Percentiles rank a stretch among this genome's conserved stretches.
Evolutionary conservation across 1,284 basidiomycete genomes (phyloP).

Genomic region (Kalmanozyma brasiliensis): DNA sequence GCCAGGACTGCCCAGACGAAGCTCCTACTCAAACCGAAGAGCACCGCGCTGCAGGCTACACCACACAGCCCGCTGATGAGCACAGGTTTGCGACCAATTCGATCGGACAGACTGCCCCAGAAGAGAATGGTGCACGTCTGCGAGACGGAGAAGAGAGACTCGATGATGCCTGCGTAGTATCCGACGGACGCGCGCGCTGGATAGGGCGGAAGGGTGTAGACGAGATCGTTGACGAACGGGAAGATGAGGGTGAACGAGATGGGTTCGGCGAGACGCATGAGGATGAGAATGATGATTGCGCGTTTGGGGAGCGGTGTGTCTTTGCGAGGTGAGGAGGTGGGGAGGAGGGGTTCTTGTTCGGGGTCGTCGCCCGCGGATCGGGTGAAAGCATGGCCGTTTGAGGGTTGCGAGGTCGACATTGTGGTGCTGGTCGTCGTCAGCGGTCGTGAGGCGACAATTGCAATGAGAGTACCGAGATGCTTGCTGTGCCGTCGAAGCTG

Average conservation of each 20-base stretch:
- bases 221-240: slow-evolving; percentile 75
- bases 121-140: slow-evolving; percentile 69
- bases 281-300: slow-evolving; percentile 70
- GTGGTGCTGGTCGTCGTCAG: too few relatives aligned
- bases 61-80: slow-evolving; percentile 67
- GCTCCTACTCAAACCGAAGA: slow-evolving; percentile 66
- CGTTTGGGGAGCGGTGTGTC: slow-evolving; percentile 72
- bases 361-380: slow-evolving; percentile 1
- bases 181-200: slow-evolving; percentile 27
- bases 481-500: too few relatives aligned
- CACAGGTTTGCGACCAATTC: slow-evolving; percentile 69
- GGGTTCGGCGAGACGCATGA: slow-evolving; percentile 71
- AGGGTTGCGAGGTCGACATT: too few relatives aligned
- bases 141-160: slow-evolving; percentile 67
- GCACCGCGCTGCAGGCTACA: slow-evolving; percentile 58
- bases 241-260: slow-evolving; percentile 78
- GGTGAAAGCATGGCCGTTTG: not conserved
- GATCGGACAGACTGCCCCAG: slow-evolving; percentile 67
- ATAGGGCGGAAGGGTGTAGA: slow-evolving; percentile 20
- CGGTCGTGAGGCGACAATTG: too few relatives aligned
- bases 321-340: not conserved
- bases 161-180: slow-evolving; percentile 75
- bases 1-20: slow-evolving; percentile 64
- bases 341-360: slow-evolving; percentile 14
- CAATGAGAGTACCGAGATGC: too few relatives aligned